phyloP scores from a whole-genome alignment of 2,329 filamentous ascomycete genomes.

The Pyricularia pennisetigena region DNA sequence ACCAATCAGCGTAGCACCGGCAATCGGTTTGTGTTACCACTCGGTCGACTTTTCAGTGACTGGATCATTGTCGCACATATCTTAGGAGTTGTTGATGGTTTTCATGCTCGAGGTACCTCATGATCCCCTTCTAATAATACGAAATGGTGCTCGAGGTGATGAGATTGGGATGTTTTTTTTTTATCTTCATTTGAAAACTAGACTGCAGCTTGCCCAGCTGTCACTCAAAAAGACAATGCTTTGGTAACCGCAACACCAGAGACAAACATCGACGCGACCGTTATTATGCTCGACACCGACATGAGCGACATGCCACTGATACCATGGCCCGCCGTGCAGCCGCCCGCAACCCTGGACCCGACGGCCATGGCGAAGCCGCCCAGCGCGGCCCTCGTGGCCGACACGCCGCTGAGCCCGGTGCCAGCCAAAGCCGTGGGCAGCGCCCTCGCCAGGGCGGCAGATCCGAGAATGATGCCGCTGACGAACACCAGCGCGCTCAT shows the following conservation, averaged over 20 bases:
- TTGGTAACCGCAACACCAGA: slow-evolving; percentile 24
- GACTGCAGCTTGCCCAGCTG: neutral
- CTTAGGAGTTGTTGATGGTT: neutral
- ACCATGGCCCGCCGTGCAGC: slow-evolving; percentile 60
- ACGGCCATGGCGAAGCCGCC: slow-evolving; percentile 50
- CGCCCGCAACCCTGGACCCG: slow-evolving; percentile 52
- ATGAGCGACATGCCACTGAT: slow-evolving; percentile 57
- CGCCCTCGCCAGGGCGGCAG: slow-evolving; percentile 21
- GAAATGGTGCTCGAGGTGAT: neutral
- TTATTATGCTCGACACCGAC: slow-evolving; percentile 51
- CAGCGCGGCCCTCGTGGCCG: slow-evolving; percentile 28
- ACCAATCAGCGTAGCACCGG: neutral
- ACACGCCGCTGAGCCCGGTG: slow-evolving; percentile 16
- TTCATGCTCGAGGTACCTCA: neutral
- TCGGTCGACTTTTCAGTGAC: neutral
- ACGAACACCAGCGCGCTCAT: slow-evolving; percentile 4
- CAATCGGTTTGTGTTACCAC: neutral
- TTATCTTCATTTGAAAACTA: neutral
- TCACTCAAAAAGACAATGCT: neutral
- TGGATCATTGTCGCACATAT: neutral
- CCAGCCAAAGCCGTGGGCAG: slow-evolving; percentile 4
- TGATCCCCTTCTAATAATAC: neutral
- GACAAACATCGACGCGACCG: slow-evolving; percentile 47
- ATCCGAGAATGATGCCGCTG: slow-evolving; percentile 1
- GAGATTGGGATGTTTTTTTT: neutral